Evolutionary conservation across 352 stramenopile species (phyloP).

Genomic region (Pythium volutum): DNA sequence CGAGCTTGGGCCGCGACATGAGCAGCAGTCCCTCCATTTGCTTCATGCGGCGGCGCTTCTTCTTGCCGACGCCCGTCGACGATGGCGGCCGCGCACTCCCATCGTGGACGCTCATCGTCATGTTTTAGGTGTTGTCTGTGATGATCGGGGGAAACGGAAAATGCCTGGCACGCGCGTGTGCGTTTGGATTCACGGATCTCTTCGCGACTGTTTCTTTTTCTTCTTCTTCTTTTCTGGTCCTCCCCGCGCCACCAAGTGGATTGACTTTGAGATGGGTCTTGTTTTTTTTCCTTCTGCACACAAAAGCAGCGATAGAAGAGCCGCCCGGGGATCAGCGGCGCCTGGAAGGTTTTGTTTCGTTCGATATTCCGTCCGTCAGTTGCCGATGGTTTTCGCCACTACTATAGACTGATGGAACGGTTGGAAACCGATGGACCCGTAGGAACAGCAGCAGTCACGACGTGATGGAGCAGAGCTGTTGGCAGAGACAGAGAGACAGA

Average conservation of each 20-base stretch:
- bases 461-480: background rate
- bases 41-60: slow-evolving; percentile 66
- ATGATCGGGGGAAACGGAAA: too few relatives aligned
- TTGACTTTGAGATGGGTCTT: background rate
- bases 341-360: background rate
- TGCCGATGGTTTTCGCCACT: background rate
- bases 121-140: slow-evolving; percentile 1
- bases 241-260: background rate
- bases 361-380: slow-evolving; percentile 8
- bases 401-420: background rate
- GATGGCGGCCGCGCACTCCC: slow-evolving; percentile 16
- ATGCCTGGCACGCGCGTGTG: background rate
- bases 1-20: slow-evolving; percentile 42
- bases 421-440: background rate
- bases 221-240: too few relatives aligned
- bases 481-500: background rate
- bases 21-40: slow-evolving; percentile 77
- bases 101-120: slow-evolving; percentile 28
- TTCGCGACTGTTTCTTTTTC: background rate
- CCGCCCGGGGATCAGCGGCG: background rate
- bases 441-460: background rate
- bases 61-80: slow-evolving; percentile 23
- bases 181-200: background rate
- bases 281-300: background rate
- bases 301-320: background rate